Base-by-base conservation (phyloP, 768 basidiomycete species). In the Pluteus cervinus region DNA sequence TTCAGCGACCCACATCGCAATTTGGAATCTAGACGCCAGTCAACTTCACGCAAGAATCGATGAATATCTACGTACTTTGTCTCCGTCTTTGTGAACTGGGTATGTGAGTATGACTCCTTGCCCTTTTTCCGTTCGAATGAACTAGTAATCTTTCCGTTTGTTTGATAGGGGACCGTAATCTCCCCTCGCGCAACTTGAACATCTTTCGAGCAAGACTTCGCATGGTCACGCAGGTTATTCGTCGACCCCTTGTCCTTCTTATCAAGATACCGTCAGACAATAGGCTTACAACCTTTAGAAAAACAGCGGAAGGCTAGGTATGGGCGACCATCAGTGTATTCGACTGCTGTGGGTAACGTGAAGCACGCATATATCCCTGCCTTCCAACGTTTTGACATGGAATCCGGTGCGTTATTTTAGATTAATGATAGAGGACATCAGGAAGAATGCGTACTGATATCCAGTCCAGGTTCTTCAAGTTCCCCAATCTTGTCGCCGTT, bases 1-100 rank as follows among this genome's bases (percentile, higher is more conserved):
- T 39, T 65, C 52, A 0, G 55, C 8, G 0, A 66, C 55, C 63
- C 66, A 68, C 0, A 46, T 41, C 1, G 66, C 62, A 22, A 60
- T 52, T 33, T 61, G 49, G 0, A 47, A 56, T 11, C 62, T 63
- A 25, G 17, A 21, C 11, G 9, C 5, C 14, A 4, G 33, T 36
- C 17, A 15, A 32, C 21, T 11, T 17, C 14, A 4, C 16, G 25
- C 4, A 17, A 34, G 22, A 18, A 32, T 11, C 20, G 32, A 20
- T 34, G 15, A 21, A 2, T 24, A 20, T 3, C n/a, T 8, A 41
- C n/a, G 4, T 30, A 42, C 40, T 29, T 28, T 20, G 35, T 42
- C 33, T 41, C 33, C 21, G 40, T 17, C 23, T n/a, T 14, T 4
- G 37, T 43, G 28, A 36, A 34, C 14, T 40, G 26, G 10, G 29